Evolutionary conservation across 2,329 filamentous ascomycete species (phyloP).

Genomic region (Xylariales sp.): DNA sequence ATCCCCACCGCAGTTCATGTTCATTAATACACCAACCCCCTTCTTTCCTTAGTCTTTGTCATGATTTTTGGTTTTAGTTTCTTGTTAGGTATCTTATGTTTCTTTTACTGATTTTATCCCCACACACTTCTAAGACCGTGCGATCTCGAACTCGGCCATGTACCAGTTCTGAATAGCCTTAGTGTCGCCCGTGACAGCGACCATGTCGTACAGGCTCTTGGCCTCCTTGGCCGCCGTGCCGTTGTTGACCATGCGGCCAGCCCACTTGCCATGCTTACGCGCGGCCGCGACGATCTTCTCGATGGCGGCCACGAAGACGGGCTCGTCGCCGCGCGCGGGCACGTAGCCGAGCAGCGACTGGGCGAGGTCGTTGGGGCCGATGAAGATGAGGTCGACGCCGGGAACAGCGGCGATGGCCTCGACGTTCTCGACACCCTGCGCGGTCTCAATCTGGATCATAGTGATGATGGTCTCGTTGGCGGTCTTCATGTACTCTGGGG

Average conservation of each 20-base stretch:
- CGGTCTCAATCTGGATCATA: constrained; percentile 4
- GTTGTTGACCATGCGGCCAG: constrained; percentile 4
- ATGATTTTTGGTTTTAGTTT: background rate
- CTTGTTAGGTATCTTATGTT: background rate
- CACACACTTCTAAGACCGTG: background rate
- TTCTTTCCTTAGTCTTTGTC: too few relatives aligned
- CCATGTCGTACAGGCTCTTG: background rate
- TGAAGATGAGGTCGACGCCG: constrained; percentile 1
- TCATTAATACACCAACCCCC: too few relatives aligned
- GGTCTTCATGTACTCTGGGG: constrained; percentile 3
- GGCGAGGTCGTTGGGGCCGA: constrained; percentile 4
- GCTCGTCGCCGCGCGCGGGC: constrained; percentile 3
- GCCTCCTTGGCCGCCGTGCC: constrained; percentile 1
- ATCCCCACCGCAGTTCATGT: too few relatives aligned
- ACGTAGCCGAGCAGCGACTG: constrained; percentile 3
- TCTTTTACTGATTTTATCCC: background rate
- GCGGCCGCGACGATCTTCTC: constrained; percentile 3
- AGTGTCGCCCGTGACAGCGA: constrained; percentile 2
- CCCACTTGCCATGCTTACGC: constrained; percentile 2
- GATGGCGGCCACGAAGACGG: background rate
- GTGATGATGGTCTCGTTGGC: constrained; percentile 1
- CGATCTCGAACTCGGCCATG: constrained; percentile 3
- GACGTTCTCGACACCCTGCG: background rate
- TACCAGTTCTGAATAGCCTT: constrained; percentile 5
- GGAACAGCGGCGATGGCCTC: constrained; percentile 1